Evolutionary conservation across 116 monocot species (phyloP), one percentile per base, ranked within the genome.

Genomic region (Papilionanthe hybrid): DNA sequence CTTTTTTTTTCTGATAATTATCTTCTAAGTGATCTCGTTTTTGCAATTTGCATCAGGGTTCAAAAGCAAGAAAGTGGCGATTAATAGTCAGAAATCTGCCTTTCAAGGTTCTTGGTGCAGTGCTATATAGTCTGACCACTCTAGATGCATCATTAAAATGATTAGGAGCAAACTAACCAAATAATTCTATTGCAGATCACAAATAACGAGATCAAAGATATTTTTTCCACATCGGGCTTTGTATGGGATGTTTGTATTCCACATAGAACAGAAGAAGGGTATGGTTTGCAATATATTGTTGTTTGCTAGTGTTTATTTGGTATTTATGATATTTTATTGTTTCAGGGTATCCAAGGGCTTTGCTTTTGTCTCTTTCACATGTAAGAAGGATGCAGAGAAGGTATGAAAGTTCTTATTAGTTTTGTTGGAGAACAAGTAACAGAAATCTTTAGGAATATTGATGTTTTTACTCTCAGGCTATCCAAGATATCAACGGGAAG

Each of bases 31-130:
- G 23, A 29, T 81, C 67, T 69, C 18, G 42, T 72, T 58, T 79
- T 68, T 42, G 23, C 37, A 55, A 65, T 53, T 78, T 78, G 15
- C 75, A 48, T 41, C 81, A 98, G 98, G 95, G 98, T 12, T 88
- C 98, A 77, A 94, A 94, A 84, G 84, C 90, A 82, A 91, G 86
- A 43, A 94, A 93, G 71, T 98, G 98, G 98, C 89, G 94, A 90
- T 72, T 94, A 44, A 98, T 98, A 69, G 87, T 93, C 79, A 84
- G 98, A 78, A 98, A 98, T 84, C 82, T 98, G 23, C 95, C 98
- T 82, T 98, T 98, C 87, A 94, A 94, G 93, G 98, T 98, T 60
- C 49, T 75, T 58, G 13, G 55, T 79, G 68, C 6, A 55, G 49
- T 66, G 11, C 45, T 43, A 28, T 72, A 49, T 49, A 55, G 0